phyloP scores from a whole-genome alignment of 345 rosid species.

The Camelina neglecta region DNA sequence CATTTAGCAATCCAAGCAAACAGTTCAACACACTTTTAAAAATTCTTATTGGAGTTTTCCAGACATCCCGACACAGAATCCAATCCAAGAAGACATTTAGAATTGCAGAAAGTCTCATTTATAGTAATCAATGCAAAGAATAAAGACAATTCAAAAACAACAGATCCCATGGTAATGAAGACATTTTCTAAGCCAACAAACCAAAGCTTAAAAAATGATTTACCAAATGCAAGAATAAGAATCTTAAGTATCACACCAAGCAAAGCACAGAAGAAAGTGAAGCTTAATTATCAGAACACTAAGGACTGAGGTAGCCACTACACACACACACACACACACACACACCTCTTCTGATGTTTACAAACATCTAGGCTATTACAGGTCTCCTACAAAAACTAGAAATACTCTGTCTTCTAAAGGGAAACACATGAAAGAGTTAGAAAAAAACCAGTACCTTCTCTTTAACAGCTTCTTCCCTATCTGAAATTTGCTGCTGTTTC shows the following conservation, averaged over 20 bases:
- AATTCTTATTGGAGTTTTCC: not conserved
- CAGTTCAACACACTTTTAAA: not conserved
- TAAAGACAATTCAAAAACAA: slow-evolving; percentile 1
- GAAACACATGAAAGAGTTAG: not conserved
- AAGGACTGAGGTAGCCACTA: not conserved
- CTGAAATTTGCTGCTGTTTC: slow-evolving; percentile 60
- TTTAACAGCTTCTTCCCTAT: slow-evolving; percentile 74
- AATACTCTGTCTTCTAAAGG: not conserved
- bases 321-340: too few relatives aligned
- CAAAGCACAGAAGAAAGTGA: not conserved
- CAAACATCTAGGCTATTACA: too few relatives aligned
- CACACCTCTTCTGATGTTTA: too few relatives aligned
- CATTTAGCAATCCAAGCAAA: not conserved
- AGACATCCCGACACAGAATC: not conserved
- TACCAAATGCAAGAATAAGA: not conserved
- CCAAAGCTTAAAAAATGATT: not conserved
- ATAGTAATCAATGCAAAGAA: not conserved
- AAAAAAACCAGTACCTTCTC: slow-evolving; percentile 64
- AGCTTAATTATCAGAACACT: not conserved
- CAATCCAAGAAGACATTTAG: slow-evolving; percentile 2
- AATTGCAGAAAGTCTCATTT: not conserved
- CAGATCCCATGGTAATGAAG: not conserved
- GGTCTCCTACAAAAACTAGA: not conserved
- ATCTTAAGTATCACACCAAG: not conserved
- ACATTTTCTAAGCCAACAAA: not conserved